Evolutionary conservation across 2,329 filamentous ascomycete species (phyloP).

Genomic region (Lachnellula occidentalis): DNA sequence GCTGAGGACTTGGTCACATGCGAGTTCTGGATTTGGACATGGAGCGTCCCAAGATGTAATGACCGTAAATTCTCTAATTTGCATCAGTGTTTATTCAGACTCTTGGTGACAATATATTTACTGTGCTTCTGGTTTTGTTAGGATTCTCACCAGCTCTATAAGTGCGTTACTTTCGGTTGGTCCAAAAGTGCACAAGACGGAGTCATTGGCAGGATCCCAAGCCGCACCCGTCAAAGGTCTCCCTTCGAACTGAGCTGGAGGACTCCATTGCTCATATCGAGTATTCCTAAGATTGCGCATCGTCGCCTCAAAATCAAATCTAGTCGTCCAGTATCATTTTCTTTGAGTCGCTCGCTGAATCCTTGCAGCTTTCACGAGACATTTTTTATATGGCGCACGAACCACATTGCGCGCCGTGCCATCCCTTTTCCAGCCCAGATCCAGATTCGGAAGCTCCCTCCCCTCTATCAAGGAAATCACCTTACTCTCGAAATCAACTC

Average conservation of each 20-base stretch:
- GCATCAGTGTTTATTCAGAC: conserved; percentile 32
- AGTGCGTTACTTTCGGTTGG: conserved; percentile 63
- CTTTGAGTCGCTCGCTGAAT: not conserved
- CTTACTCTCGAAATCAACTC: not conserved
- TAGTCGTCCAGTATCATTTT: too few relatives aligned
- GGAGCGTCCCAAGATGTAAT: conserved; percentile 87
- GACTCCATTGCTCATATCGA: conserved; percentile 59
- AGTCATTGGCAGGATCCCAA: conserved; percentile 78
- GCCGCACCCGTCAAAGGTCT: conserved; percentile 68
- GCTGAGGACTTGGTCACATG: conserved; percentile 68
- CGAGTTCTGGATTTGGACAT: conserved; percentile 69
- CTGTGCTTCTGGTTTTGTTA: conserved; percentile 36
- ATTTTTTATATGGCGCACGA: not conserved
- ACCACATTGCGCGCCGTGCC: not conserved
- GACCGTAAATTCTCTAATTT: conserved; percentile 32
- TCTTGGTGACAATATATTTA: conserved; percentile 24
- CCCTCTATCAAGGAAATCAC: not conserved
- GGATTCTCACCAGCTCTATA: conserved; percentile 64
- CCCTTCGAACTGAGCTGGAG: conserved; percentile 42
- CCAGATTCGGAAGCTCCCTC: not conserved
- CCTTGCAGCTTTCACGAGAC: not conserved
- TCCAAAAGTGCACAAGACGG: conserved; percentile 78
- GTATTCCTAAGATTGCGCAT: conserved; percentile 91
- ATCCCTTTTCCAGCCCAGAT: not conserved
- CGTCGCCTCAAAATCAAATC: conserved; percentile 7